Percentiles rank a stretch among this genome's conserved stretches.
Conservation (phyloP, 2,329 filamentous ascomycete genomes). For the Fusarium nanum region DNA sequence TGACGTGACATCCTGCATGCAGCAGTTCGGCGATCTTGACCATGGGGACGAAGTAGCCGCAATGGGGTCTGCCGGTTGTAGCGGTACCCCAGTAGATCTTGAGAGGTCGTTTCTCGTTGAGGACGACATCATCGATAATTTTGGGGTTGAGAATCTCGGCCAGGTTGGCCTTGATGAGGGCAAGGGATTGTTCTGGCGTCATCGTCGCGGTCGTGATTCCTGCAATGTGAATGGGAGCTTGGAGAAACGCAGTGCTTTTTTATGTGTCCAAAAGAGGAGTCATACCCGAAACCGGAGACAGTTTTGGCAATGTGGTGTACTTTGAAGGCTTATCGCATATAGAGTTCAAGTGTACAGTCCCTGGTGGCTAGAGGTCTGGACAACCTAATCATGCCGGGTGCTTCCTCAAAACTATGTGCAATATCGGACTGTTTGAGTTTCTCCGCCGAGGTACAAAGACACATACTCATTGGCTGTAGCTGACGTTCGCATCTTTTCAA, state of each 20-base stretch:
- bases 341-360: neutral
- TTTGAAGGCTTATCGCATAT: neutral
- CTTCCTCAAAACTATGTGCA: neutral
- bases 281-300: no score
- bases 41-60: constrained; percentile 7
- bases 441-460: neutral
- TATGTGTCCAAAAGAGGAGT: no score
- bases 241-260: no score
- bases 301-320: no score
- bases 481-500: neutral
- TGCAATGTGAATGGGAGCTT: neutral
- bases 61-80: constrained; percentile 4
- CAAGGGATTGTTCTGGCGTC: neutral
- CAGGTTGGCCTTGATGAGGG: neutral
- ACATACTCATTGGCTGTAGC: neutral
- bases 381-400: neutral
- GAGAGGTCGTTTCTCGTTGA: rapidly evolving
- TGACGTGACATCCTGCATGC: neutral
- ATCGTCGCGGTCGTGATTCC: no score
- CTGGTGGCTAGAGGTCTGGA: neutral
- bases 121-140: neutral
- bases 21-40: constrained; percentile 5
- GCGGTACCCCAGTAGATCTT: constrained; percentile 8
- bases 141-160: neutral
- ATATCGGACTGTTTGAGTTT: neutral